Percentiles rank a stretch among this genome's conserved stretches.
Evolutionary conservation across 2,329 filamentous ascomycete genomes (phyloP).

Genomic region (Monosporascus sp.): DNA sequence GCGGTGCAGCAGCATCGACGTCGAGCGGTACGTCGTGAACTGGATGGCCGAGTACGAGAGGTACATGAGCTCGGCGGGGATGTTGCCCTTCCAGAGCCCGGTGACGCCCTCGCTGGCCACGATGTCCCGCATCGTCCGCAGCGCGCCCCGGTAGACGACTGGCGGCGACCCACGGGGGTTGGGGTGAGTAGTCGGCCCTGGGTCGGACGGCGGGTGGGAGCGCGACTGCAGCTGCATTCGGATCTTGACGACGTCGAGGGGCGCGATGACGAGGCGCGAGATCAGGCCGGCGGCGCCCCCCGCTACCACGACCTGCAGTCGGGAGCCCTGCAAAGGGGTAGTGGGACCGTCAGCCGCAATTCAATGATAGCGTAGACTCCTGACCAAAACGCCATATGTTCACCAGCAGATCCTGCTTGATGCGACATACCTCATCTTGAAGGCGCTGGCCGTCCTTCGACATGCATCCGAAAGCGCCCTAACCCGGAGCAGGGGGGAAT

Average conservation of each 20-base stretch:
- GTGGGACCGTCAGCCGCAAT: background rate
- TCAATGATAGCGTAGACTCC: background rate
- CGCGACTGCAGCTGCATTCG: conserved; percentile 90
- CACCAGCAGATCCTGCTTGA: background rate
- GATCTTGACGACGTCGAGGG: conserved; percentile 97
- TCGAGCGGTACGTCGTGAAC: conserved; percentile 80
- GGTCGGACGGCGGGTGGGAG: conserved; percentile 65
- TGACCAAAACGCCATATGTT: too few relatives aligned
- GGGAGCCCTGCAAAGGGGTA: conserved; percentile 41
- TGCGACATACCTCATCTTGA: conserved; percentile 50
- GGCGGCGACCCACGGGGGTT: conserved; percentile 37
- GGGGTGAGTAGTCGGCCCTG: conserved; percentile 29
- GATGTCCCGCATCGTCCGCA: conserved; percentile 72
- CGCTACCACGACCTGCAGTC: conserved; percentile 50
- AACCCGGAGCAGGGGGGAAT: conserved; percentile 14
- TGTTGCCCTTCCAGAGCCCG: conserved; percentile 94
- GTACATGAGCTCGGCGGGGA: conserved; percentile 92
- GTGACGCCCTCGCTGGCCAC: conserved; percentile 75
- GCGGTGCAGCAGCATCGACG: conserved; percentile 60
- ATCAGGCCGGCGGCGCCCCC: conserved; percentile 72
- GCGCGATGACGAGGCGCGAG: conserved; percentile 88
- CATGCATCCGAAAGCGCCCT: conserved; percentile 36
- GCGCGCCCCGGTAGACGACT: conserved; percentile 64
- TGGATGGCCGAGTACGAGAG: conserved; percentile 84
- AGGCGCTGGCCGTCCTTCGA: conserved; percentile 40